phyloP scores from a whole-genome alignment of 805 yeast genomes.

The Saturnispora besseyi region DNA sequence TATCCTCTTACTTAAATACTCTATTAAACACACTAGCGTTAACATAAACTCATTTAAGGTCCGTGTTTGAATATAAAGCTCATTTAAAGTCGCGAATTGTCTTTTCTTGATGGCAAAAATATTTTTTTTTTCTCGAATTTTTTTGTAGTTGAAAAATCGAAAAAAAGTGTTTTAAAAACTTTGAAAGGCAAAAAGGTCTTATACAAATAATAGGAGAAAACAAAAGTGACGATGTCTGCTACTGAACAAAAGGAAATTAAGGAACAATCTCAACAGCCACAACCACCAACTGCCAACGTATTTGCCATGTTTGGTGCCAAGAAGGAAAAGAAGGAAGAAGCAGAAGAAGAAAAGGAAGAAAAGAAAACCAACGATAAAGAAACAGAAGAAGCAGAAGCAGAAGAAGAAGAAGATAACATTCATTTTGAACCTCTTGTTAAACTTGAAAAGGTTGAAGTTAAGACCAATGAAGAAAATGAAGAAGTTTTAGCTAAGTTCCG shows the following conservation, averaged over 20 bases:
- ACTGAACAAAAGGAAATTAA: conserved; percentile 16
- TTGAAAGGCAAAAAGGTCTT: neutral
- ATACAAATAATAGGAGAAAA: neutral
- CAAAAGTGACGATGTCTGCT: conserved; percentile 3
- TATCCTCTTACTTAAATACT: neutral
- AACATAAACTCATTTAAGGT: neutral
- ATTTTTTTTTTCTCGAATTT: neutral
- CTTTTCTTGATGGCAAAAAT: neutral
- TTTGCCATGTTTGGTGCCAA: conserved; percentile 95
- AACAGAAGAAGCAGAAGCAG: conserved; percentile 27
- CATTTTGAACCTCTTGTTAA: conserved; percentile 96
- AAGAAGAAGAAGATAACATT: conserved; percentile 48
- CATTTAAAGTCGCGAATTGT: no score
- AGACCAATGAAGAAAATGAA: conserved; percentile 90
- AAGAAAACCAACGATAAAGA: conserved; percentile 31
- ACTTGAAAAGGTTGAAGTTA: conserved; percentile 91
- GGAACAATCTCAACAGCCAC: conserved; percentile 22
- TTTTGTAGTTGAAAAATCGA: no score
- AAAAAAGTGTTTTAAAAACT: no score
- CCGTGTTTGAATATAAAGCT: neutral
- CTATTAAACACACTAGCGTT: neutral
- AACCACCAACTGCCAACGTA: conserved; percentile 72
- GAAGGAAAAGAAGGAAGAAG: conserved; percentile 53
- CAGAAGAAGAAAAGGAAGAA: conserved; percentile 32
- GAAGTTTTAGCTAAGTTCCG: conserved; percentile 77